phyloP scores from a whole-genome alignment of 192 early-diverging fungal genomes.

The Entomortierella lignicola region DNA sequence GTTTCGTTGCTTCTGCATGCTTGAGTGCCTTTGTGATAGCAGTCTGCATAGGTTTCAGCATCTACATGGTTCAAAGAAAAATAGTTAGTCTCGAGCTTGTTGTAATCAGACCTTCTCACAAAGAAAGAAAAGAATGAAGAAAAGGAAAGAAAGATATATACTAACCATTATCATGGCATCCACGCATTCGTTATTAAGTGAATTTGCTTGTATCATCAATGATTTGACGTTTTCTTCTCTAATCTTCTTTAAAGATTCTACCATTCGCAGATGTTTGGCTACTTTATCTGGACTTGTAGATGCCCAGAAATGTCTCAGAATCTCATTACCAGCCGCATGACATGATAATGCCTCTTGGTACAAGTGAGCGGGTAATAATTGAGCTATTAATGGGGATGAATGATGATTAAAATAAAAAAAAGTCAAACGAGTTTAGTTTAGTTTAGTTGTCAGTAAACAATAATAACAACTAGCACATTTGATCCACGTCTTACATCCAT shows the following conservation, averaged over 20 bases:
- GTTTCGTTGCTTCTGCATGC: slow-evolving; percentile 43
- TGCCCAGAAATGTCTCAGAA: slow-evolving; percentile 68
- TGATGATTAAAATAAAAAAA: background rate
- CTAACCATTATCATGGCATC: slow-evolving; percentile 45
- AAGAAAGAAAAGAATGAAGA: background rate
- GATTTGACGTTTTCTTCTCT: slow-evolving; percentile 56
- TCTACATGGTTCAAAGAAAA: slow-evolving; percentile 28
- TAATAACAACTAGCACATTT: too few relatives aligned
- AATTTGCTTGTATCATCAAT: slow-evolving; percentile 51
- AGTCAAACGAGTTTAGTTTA: too few relatives aligned
- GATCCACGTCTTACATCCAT: slow-evolving; percentile 54
- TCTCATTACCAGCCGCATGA: slow-evolving; percentile 65
- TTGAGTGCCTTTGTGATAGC: slow-evolving; percentile 61
- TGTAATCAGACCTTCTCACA: too few relatives aligned
- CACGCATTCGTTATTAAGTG: slow-evolving; percentile 34
- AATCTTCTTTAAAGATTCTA: slow-evolving; percentile 57
- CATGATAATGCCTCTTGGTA: slow-evolving; percentile 56
- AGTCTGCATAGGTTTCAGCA: slow-evolving; percentile 52
- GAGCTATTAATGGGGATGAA: slow-evolving; percentile 17
- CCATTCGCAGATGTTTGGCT: slow-evolving; percentile 62
- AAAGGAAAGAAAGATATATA: background rate
- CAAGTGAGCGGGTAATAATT: slow-evolving; percentile 52
- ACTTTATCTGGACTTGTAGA: slow-evolving; percentile 57
- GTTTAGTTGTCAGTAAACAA: background rate
- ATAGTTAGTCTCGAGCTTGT: background rate